phyloP scores from a whole-genome alignment of 2,329 filamentous ascomycete species.

The Dryadomyces sulphureus region DNA sequence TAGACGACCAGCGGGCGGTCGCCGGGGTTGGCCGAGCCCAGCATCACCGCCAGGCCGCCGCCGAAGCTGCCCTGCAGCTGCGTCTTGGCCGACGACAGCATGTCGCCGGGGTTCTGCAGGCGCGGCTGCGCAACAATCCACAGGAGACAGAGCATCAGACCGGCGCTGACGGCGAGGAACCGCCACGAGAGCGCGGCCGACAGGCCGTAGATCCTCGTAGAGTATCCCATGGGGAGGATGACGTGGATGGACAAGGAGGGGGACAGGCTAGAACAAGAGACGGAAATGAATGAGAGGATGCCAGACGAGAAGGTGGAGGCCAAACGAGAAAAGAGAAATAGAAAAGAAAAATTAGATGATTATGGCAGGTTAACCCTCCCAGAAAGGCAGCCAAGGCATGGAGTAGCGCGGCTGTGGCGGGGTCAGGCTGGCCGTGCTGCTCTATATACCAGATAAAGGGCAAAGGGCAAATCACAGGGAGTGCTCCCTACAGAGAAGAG shows the following conservation, averaged over 20 bases:
- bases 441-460: too few relatives aligned
- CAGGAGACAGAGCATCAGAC: not conserved
- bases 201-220: not conserved
- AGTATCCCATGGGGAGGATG: not conserved
- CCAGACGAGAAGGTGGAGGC: not conserved
- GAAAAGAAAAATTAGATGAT: too few relatives aligned
- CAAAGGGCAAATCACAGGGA: too few relatives aligned
- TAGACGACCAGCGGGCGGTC: conserved; percentile 18
- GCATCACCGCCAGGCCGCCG: not conserved
- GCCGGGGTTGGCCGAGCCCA: not conserved
- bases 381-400: too few relatives aligned
- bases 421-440: too few relatives aligned
- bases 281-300: not conserved
- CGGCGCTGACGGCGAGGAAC: not conserved
- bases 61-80: not conserved
- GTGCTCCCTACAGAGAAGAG: too few relatives aligned
- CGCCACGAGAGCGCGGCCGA: not conserved
- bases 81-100: not conserved
- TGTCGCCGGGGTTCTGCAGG: not conserved
- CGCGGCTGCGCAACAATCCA: not conserved
- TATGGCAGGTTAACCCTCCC: too few relatives aligned
- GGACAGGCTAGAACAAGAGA: not conserved
- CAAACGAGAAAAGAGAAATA: too few relatives aligned
- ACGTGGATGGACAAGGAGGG: not conserved
- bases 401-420: too few relatives aligned